Percentiles rank a stretch among this genome's conserved stretches.
These are phyloP conservation scores for Penicillium alfredii DNA, from an alignment of 495 filamentous ascomycete genomes.

Conservation along the genomic window DNA sequence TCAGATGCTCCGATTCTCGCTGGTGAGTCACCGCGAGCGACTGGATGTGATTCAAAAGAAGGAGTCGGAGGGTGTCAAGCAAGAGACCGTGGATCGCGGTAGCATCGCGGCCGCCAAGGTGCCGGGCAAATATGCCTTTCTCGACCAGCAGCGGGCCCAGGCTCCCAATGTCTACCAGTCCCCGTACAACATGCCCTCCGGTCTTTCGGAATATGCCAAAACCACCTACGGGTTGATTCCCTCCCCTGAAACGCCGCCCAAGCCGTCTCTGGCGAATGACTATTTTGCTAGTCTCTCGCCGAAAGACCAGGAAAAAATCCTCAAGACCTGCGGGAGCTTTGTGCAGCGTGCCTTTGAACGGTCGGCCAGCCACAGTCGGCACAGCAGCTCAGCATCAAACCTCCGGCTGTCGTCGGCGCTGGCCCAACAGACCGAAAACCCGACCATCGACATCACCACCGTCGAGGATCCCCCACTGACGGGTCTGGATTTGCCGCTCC, in stretches of 20 bases:
- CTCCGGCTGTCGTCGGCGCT: slow-evolving; percentile 39
- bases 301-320: slow-evolving; percentile 39
- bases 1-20: slow-evolving; percentile 45
- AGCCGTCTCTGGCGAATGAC: slow-evolving; percentile 41
- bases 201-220: slow-evolving; percentile 41
- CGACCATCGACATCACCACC: slow-evolving; percentile 45
- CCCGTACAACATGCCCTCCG: slow-evolving; percentile 45
- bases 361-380: slow-evolving; percentile 40
- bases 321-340: slow-evolving; percentile 44
- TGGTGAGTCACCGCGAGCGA: slow-evolving; percentile 42
- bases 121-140: slow-evolving; percentile 40
- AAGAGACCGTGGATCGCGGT: slow-evolving; percentile 31
- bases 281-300: slow-evolving; percentile 38
- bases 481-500: slow-evolving; percentile 38
- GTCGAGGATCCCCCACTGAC: slow-evolving; percentile 40
- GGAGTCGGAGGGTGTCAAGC: slow-evolving; percentile 36
- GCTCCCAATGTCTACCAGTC: slow-evolving; percentile 43
- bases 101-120: slow-evolving; percentile 31
- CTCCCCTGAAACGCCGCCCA: slow-evolving; percentile 33
- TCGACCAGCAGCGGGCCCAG: slow-evolving; percentile 39
- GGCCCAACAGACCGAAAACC: slow-evolving; percentile 42
- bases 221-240: slow-evolving; percentile 35
- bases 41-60: slow-evolving; percentile 42
- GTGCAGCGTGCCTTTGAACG: slow-evolving; percentile 42
- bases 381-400: slow-evolving; percentile 37